Evolutionary conservation across 2,329 filamentous ascomycete species (phyloP), one percentile per base, ranked within the genome.

Genomic region (Colletotrichum australisinense): DNA sequence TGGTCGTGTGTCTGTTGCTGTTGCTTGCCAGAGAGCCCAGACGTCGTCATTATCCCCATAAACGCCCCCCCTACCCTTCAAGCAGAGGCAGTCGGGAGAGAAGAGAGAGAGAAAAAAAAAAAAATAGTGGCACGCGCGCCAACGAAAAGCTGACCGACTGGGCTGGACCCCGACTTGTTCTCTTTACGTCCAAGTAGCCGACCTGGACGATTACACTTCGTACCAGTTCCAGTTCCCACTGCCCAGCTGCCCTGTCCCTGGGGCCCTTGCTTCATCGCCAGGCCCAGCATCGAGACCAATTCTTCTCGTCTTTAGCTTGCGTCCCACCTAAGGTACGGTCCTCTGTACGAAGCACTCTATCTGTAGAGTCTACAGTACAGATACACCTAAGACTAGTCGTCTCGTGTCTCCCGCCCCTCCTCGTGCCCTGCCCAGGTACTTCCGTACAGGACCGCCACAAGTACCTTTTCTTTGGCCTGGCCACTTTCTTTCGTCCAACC

Each of bases 11-110:
- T 72, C 49, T 69, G 22, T 28, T 65, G 42, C 66, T 59, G 16
- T 62, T 63, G 67, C 55, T 32, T 66, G 28, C 22, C n/a, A 60
- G 32, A 35, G 30, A 35, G 32, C 11, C 32, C 11, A 35, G 32
- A 66, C 67, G 67, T 73, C 67, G 71, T 73, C 71, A 66, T 65
- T 57, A 16, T 63, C 60, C 63, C 59, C 66, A 64, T 70, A 26
- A 57, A 58, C 52, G 52, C 58, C 35, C 69, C 63, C 58, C 38
- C 38, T 11, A 22, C 56, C 32, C n/a, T 9, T 9, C 26, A 46
- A 26, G 53, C 30, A 24, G 6, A 5, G 22, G 19, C 14, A 14
- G 32, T 11, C 32, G 32, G 32, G 11, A 32, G n/a, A 8, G 14
- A 7, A 46, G 19, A 46, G 12, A 16, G 12, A 4, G 26, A 4